Evolutionary conservation across 1,284 basidiomycete genomes (phyloP), one percentile per base, ranked within the genome.

Genomic region (Anthracocystis setariae): DNA sequence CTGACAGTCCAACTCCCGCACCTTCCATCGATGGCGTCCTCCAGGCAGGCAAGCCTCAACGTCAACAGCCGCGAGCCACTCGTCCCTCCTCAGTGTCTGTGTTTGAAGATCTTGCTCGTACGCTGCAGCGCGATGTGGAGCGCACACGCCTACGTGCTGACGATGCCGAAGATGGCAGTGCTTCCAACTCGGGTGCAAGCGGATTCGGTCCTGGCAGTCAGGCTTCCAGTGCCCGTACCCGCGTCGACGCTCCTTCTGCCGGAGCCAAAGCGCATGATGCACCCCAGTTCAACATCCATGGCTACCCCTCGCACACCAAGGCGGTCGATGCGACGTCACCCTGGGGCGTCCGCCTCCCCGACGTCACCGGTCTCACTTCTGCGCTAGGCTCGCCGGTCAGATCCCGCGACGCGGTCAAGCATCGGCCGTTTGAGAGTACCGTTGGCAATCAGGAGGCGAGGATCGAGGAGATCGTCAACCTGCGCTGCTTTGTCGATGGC

Each of bases 301-400:
- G 70, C 53, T 73, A 45, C 18, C 70, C 70, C 2, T 45, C 56
- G 8, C 66, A 50, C 29, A 52, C 39, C 15, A 67, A 66, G 20
- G 20, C 58, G 1, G 38, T 48, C n/a, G 55, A 58, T 23, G 25
- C 53, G 18, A 54, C 60, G 20, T 62, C 62, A 18, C 62, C 58
- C 0, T 61, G 60, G 63, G 62, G 61, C 8, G 40, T 72, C 25
- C 50, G 74, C 8, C 27, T 74, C 27, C 70, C 73, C 5, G 77
- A 78, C 35, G 50, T 78, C 10, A 75, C 77, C 5, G 75, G 77
- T 33, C 48, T 78, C 42, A 75, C 72, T 0, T 73, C 69, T 0
- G 73, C 67, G 3, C 47, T 78, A 1, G 70, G 63, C 25, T 77
- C 75, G 12, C 77, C 77, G 0, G 48, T 60, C 47, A 72, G 71